These are phyloP conservation scores for Physaria fendleri DNA, from an alignment of 345 rosid genomes.

Conservation along the genomic window DNA sequence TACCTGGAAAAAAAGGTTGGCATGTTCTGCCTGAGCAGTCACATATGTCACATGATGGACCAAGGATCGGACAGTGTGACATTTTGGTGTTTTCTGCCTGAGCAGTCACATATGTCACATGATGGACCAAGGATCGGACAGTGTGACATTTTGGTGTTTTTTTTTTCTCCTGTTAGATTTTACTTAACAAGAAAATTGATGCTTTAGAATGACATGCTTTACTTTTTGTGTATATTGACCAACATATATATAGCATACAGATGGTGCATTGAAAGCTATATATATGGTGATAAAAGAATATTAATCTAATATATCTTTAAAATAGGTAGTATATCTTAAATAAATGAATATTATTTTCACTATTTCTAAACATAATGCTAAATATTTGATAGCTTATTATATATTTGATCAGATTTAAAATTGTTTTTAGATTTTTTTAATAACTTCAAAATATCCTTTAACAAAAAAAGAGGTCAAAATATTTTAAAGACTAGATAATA, in stretches of 20 bases:
- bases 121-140: conserved; percentile 5
- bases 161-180: background rate
- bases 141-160: background rate
- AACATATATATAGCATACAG: background rate
- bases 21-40: conserved; percentile 17
- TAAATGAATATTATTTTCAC: background rate
- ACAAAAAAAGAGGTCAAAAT: too few relatives aligned
- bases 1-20: conserved; percentile 18
- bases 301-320: background rate
- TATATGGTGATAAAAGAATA: background rate
- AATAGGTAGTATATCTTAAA: background rate
- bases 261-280: background rate
- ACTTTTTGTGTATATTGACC: background rate
- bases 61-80: background rate
- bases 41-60: background rate
- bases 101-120: background rate
- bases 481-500: too few relatives aligned
- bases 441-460: too few relatives aligned
- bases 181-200: background rate
- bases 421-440: too few relatives aligned
- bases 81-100: conserved; percentile 15
- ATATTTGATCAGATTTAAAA: too few relatives aligned
- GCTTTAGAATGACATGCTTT: background rate
- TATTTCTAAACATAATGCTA: background rate
- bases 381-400: too few relatives aligned